Conservation (phyloP, 306 rosid species). For the Cucumis hystrix region DNA sequence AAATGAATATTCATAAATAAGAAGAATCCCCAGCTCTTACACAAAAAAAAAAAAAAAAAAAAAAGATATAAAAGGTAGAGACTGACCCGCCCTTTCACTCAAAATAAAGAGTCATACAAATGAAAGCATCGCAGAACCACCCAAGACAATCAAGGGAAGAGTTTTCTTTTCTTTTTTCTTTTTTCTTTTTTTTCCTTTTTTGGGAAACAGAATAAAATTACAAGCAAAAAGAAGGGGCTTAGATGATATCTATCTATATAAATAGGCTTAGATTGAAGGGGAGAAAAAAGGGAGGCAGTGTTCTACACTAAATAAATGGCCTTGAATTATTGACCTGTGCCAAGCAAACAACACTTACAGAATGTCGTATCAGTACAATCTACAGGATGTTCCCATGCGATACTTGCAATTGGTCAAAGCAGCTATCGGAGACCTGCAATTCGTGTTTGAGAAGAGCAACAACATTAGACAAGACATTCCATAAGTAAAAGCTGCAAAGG, state of each 20-base stretch:
- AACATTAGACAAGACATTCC: constrained; percentile 5
- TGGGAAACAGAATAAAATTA: constrained; percentile 6
- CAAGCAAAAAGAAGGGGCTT: not conserved
- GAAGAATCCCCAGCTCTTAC: constrained; percentile 5
- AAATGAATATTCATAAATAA: constrained; percentile 7
- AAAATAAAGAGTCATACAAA: constrained; percentile 7
- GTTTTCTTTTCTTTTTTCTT: not conserved
- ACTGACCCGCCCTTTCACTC: constrained; percentile 1
- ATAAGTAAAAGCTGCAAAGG: not conserved
- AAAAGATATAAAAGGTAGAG: not conserved
- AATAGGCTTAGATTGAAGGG: not conserved
- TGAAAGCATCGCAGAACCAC: constrained; percentile 7
- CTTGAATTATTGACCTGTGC: constrained; percentile 1
- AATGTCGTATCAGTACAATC: constrained; percentile 8
- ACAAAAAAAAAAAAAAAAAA: not conserved
- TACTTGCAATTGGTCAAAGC: not conserved
- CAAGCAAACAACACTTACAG: constrained; percentile 4
- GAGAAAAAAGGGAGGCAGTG: not conserved
- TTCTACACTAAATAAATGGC: constrained; percentile 5
- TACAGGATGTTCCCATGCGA: constrained; percentile 1
- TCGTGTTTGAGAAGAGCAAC: not conserved
- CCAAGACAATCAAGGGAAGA: not conserved
- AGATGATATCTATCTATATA: constrained; percentile 8
- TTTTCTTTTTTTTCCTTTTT: not conserved
- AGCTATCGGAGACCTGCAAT: not conserved